Base-by-base conservation (phyloP, 495 filamentous ascomycete genomes). In the Tuber magnatum region DNA sequence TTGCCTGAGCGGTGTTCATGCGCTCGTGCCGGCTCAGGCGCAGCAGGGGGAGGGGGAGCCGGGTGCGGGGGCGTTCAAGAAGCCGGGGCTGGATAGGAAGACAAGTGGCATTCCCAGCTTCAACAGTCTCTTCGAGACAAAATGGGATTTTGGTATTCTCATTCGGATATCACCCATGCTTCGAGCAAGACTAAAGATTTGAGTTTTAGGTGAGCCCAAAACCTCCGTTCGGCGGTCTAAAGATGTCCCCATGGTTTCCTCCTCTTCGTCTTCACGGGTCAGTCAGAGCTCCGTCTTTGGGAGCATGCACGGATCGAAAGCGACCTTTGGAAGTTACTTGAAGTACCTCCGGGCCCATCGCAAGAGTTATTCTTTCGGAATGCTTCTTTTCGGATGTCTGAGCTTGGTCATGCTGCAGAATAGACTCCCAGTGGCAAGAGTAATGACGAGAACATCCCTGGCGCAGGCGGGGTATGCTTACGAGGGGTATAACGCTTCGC, bases 81-180 rank as follows among this genome's bases (percentile, higher is more conserved):
- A 35, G 28, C 56, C 56, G 32, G 28, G 28, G 56, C 56, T 65
- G 51, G 78, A 68, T 12, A 71, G 77, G 69, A 79, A 79, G 69
- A 79, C 77, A 40, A 79, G 77, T 42, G 77, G 77, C 65, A 79
- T 79, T 56, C 77, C 77, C n/a, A 79, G 77, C 42, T 79, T 79
- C 38, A 71, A 76, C 68, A 79, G 77, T 48, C 40, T 79, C 69
- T 79, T 79, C 61, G 70, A 79, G 51, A 75, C 76, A n/a, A 79
- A 79, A 68, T 79, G 77, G 73, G 51, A 79, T 35, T 70, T 42
- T 24, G 77, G 76, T 79, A 72, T 72, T 72, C 72, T 43, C 51
- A 51, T 73, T 38, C 4, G 28, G 28, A 65, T 18, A 16, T 35
- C 56, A 20, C 28, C 14, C 14, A 3, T 65, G 28, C 28, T 65